Evolutionary conservation across 768 basidiomycete genomes (phyloP).

Genomic region (Antrodiella citrinella): DNA sequence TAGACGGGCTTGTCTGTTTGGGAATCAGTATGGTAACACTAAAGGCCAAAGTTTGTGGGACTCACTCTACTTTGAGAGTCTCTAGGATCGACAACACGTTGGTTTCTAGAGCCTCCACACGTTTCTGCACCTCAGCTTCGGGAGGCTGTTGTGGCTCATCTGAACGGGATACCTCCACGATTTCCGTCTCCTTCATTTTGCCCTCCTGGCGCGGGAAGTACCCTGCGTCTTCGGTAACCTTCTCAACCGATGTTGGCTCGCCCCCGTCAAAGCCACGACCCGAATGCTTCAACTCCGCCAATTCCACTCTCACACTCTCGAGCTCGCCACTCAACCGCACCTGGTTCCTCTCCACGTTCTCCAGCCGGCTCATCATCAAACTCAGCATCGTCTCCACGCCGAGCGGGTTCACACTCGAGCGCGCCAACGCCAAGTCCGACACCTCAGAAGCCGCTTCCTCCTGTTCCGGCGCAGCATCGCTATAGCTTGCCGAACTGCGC

Average conservation of each 20-base stretch:
- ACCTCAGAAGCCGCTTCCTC: neutral
- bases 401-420: neutral
- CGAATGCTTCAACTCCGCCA: slow-evolving; percentile 9
- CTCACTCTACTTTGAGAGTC: slow-evolving; percentile 27
- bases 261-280: neutral
- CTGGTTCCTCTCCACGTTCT: slow-evolving; percentile 27
- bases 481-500: slow-evolving; percentile 6
- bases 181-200: slow-evolving; percentile 6
- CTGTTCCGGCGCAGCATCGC: neutral
- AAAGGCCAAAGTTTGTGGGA: slow-evolving; percentile 3
- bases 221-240: neutral
- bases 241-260: neutral
- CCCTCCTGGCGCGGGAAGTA: neutral
- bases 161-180: slow-evolving; percentile 6
- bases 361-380: slow-evolving; percentile 20
- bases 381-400: slow-evolving; percentile 9
- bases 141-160: neutral
- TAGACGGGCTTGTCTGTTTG: slow-evolving; percentile 28
- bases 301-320: slow-evolving; percentile 20
- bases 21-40: neutral
- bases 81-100: slow-evolving; percentile 26
- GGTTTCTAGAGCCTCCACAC: slow-evolving; percentile 28
- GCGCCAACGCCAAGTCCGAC: neutral
- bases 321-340: slow-evolving; percentile 25
- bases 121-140: slow-evolving; percentile 9